phyloP scores from a whole-genome alignment of 148 eudicot species.

The Bassia scoparia region DNA sequence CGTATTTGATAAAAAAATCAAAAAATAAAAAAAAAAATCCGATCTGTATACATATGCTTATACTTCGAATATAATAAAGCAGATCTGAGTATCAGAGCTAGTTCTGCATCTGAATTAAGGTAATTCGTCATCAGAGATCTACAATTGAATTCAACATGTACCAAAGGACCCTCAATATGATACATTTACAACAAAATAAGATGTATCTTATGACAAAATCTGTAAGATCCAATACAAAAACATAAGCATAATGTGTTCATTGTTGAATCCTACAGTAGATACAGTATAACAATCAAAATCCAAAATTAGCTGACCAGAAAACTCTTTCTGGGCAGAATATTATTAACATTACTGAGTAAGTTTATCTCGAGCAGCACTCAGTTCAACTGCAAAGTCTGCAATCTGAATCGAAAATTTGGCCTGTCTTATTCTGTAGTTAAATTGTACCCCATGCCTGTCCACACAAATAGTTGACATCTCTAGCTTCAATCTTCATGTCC shows the following conservation, averaged over 20 bases:
- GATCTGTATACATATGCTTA: too few relatives aligned
- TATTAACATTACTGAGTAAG: not conserved
- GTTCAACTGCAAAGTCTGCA: not conserved
- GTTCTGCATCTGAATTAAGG: too few relatives aligned
- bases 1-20: too few relatives aligned
- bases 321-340: not conserved
- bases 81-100: too few relatives aligned
- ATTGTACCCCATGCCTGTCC: not conserved
- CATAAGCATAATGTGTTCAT: not conserved
- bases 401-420: not conserved
- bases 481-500: slow-evolving; percentile 5
- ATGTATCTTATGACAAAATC: not conserved
- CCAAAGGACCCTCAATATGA: too few relatives aligned
- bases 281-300: not conserved
- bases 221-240: not conserved
- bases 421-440: not conserved
- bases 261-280: not conserved
- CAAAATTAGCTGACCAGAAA: not conserved
- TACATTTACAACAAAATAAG: too few relatives aligned
- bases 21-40: too few relatives aligned
- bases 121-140: too few relatives aligned
- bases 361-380: not conserved
- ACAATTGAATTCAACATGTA: too few relatives aligned
- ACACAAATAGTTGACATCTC: not conserved
- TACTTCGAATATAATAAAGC: too few relatives aligned